Evolutionary conservation across 2,329 filamentous ascomycete genomes (phyloP).

Genomic region (Juglanconis oblonga): DNA sequence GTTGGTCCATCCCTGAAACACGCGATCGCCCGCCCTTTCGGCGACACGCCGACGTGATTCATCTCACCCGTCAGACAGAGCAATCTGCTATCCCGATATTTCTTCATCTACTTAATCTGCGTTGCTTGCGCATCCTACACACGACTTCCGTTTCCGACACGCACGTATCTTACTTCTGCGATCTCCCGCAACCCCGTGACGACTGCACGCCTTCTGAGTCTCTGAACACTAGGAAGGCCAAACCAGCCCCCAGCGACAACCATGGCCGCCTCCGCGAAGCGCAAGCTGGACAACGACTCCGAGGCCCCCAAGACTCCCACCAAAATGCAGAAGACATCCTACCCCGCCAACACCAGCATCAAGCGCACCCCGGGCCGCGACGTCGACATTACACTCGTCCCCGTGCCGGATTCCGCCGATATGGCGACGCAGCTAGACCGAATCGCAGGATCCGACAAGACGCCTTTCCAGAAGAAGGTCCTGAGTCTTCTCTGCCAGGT

Average conservation of each 20-base stretch:
- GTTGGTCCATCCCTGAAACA: not conserved
- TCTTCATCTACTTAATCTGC: too few relatives aligned
- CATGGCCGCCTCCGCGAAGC: slow-evolving; percentile 9
- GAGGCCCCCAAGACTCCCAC: not conserved
- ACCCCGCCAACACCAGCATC: slow-evolving; percentile 6
- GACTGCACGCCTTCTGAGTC: too few relatives aligned
- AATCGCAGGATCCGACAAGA: slow-evolving; percentile 43
- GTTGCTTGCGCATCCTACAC: too few relatives aligned
- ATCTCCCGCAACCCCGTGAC: too few relatives aligned
- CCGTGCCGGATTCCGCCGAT: slow-evolving; percentile 10
- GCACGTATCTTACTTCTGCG: too few relatives aligned
- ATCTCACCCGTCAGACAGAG: not conserved
- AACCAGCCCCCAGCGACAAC: not conserved
- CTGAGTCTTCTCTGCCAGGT: slow-evolving; percentile 75
- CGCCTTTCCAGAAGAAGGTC: slow-evolving; percentile 60
- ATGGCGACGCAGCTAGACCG: slow-evolving; percentile 40
- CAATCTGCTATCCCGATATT: not conserved
- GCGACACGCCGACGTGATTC: slow-evolving; percentile 17
- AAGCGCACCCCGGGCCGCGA: not conserved
- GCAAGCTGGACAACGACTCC: not conserved
- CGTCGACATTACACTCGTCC: not conserved
- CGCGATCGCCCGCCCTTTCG: slow-evolving; percentile 9
- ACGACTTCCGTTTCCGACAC: too few relatives aligned
- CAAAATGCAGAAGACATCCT: slow-evolving; percentile 5
- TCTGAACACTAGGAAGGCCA: not conserved